These are phyloP conservation scores for Xanthoconium purpureum DNA, from an alignment of 768 basidiomycete species.

Conservation along the genomic window DNA sequence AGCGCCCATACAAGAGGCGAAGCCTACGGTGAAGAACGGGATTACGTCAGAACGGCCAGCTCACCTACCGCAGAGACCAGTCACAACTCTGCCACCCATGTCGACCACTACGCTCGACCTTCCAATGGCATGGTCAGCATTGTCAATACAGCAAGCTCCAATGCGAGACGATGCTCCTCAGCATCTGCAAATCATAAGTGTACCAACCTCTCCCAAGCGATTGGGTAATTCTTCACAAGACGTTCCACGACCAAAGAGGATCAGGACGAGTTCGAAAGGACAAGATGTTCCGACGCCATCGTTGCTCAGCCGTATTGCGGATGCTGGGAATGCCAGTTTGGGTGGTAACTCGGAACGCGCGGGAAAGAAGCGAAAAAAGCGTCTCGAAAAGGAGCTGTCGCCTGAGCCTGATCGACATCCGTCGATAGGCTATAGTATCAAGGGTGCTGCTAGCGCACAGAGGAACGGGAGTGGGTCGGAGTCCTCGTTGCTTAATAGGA, in stretches of 20 bases:
- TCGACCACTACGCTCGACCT: conserved; percentile 10
- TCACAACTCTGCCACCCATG: conserved; percentile 10
- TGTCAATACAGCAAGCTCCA: conserved; percentile 7
- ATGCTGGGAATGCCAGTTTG: conserved; percentile 14
- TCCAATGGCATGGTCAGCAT: conserved; percentile 12
- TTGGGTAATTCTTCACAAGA: conserved; percentile 29
- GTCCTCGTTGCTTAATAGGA: conserved; percentile 37
- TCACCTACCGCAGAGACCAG: conserved; percentile 28
- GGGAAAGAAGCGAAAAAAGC: conserved; percentile 20
- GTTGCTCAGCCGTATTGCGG: conserved; percentile 43
- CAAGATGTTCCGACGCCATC: conserved; percentile 35
- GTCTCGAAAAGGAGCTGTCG: conserved; percentile 19
- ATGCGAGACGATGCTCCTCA: conserved; percentile 12
- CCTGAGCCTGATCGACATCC: conserved; percentile 34
- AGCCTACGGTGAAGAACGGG: conserved; percentile 12
- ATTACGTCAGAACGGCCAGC: conserved; percentile 19
- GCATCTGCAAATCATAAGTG: conserved; percentile 4
- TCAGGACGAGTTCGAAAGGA: conserved; percentile 24
- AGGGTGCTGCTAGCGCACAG: conserved; percentile 45
- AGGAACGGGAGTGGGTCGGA: conserved; percentile 17
- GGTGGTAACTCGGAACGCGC: conserved; percentile 18
- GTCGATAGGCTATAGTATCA: conserved; percentile 49
- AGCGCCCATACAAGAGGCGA: conserved; percentile 12
- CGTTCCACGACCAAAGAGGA: conserved; percentile 36
- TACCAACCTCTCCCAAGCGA: conserved; percentile 25